Evolutionary conservation across 768 basidiomycete genomes (phyloP).

Genomic region (Chlorophyllum brunneum): DNA sequence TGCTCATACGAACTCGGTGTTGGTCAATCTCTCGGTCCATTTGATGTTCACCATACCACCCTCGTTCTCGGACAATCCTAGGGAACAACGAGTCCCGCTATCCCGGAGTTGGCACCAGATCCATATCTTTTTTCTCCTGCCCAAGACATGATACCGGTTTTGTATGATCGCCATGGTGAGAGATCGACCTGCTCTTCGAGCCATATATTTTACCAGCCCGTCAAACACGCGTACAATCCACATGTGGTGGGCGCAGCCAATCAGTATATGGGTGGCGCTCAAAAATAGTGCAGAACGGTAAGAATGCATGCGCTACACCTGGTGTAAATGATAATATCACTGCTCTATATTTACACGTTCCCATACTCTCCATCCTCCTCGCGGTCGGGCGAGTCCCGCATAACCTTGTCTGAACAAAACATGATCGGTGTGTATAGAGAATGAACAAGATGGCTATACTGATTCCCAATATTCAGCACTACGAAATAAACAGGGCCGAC

Average conservation of each 20-base stretch:
- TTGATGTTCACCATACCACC: background rate
- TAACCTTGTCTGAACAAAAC: conserved; percentile 1
- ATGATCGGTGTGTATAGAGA: background rate
- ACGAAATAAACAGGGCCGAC: background rate
- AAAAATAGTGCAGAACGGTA: conserved; percentile 5
- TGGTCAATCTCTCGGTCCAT: background rate
- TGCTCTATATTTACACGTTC: conserved; percentile 8
- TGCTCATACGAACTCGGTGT: background rate
- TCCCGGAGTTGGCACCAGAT: background rate
- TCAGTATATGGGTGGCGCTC: background rate
- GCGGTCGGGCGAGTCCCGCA: background rate
- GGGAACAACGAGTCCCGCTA: background rate
- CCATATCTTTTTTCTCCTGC: background rate
- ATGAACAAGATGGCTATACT: background rate
- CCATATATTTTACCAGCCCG: background rate
- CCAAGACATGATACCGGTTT: background rate
- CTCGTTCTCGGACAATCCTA: conserved; percentile 1
- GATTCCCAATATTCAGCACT: background rate
- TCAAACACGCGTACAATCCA: background rate
- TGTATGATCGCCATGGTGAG: background rate
- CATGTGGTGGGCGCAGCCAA: background rate
- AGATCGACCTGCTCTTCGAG: background rate
- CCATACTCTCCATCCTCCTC: conserved; percentile 1
- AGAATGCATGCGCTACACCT: conserved; percentile 9
- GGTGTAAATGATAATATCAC: background rate